These are phyloP conservation scores for Phaseolus coccineus DNA, from an alignment of 331 rosid genomes.

Conservation along the genomic window DNA sequence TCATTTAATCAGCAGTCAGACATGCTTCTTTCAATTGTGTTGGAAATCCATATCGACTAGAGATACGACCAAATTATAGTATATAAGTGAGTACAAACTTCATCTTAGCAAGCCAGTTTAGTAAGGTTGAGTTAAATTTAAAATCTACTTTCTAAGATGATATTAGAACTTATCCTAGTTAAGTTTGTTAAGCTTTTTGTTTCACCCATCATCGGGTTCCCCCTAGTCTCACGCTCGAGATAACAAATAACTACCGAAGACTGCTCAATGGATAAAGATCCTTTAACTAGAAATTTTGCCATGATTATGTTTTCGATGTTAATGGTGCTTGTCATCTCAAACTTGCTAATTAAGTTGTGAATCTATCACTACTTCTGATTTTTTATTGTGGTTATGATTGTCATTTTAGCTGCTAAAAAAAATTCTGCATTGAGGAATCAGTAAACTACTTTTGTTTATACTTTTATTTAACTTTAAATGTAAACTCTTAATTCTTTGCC, in stretches of 20 bases:
- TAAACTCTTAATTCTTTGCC: conserved; percentile 34
- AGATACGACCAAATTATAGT: no score
- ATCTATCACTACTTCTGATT: conserved; percentile 17
- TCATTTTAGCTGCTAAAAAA: conserved; percentile 10
- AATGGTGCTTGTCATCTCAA: conserved; percentile 5
- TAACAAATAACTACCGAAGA: conserved; percentile 23
- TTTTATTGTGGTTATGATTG: conserved; percentile 15
- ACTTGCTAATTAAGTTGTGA: conserved; percentile 22
- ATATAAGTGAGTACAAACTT: no score
- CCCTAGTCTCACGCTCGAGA: no score
- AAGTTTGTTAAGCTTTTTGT: no score
- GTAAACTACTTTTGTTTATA: conserved; percentile 13
- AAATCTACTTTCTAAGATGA: no score
- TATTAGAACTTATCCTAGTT: no score
- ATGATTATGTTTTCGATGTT: conserved; percentile 6
- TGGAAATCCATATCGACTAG: no score
- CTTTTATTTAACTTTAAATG: conserved; percentile 9
- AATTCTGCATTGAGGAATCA: conserved; percentile 15
- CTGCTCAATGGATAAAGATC: conserved; percentile 25
- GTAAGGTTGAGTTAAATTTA: no score
- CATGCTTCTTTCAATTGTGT: conserved; percentile 2
- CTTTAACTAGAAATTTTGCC: conserved; percentile 15
- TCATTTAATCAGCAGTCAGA: conserved; percentile 21
- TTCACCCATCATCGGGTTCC: no score
- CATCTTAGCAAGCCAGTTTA: no score